Base-by-base conservation (phyloP, 352 stramenopile genomes). In the Aphanomyces stellatus region DNA sequence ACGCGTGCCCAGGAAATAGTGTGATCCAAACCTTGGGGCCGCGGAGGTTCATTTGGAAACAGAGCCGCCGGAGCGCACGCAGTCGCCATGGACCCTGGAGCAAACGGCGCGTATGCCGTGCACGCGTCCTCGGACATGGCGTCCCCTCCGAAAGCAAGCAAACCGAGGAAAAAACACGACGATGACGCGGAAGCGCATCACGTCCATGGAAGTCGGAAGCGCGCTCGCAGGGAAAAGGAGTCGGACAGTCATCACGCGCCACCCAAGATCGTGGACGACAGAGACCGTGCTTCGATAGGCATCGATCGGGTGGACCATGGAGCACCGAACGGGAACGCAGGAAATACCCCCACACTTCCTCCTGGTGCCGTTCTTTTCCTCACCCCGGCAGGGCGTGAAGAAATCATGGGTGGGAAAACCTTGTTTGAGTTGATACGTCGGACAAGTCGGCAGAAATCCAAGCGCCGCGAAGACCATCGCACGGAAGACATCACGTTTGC, bases 1-100 rank as follows among this genome's bases (percentile, higher is more conserved):
- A 33, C 48, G n/a, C 35, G 24, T 67, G 24, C 17, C 24, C 49
- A 28, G 3, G 49, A 67, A 67, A 59, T 67, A 67, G 60, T 67
- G 60, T 67, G 41, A 22, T 22, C 25, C 17, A 57, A 57, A 33
- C 25, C 1, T 57, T 22, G 49, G 49, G n/a, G 19, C 19, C 11
- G 24, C 19, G 19, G 49, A 57, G 25, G 49, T 35, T 22, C 49
- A 57, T 57, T 57, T 57, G 49, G 49, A 57, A 57, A 57, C 30
- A 22, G 49, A 19, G 17, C 19, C 5, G 49, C 11, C 1, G 22
- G 49, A 57, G 49, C 30, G n/a, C 10, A 57, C 22, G 49, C 5
- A 1, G 49, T 4, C 37, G 37, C 49, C 25, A 57, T 57, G 49
- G 49, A 57, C 19, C 27, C 49, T 19, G 49, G 49, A 24, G 13